phyloP scores from a whole-genome alignment of 106 monocot genomes.

The Hemerocallis citrina region DNA sequence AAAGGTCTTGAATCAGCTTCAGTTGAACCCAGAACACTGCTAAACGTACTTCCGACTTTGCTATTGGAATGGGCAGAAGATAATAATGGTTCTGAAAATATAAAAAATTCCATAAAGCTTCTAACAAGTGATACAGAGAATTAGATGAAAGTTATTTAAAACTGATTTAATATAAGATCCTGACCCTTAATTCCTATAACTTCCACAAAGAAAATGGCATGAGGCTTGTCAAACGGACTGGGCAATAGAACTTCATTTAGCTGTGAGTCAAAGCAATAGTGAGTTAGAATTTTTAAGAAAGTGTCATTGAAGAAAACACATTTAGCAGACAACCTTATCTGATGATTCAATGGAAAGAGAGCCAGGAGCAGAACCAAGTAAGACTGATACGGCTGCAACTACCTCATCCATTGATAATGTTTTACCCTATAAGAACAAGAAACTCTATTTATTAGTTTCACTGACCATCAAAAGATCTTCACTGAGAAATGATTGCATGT shows the following conservation, averaged over 20 bases:
- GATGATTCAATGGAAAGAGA: constrained; percentile 55
- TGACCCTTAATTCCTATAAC: constrained; percentile 55
- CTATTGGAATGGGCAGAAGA: neutral
- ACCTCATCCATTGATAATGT: constrained; percentile 51
- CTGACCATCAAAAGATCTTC: too few species aligned
- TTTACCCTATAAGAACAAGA: constrained; percentile 20
- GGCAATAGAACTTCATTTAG: constrained; percentile 62
- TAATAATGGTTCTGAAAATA: neutral
- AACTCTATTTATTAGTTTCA: neutral
- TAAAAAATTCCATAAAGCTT: neutral
- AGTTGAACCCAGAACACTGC: neutral
- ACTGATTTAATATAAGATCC: constrained; percentile 2
- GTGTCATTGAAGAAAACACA: neutral
- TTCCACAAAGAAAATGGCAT: constrained; percentile 64
- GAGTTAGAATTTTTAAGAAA: neutral
- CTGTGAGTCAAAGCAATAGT: constrained; percentile 19
- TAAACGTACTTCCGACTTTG: constrained; percentile 6
- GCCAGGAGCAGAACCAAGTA: constrained; percentile 79
- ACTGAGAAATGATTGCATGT: too few species aligned
- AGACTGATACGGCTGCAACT: constrained; percentile 54
- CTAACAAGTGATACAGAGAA: neutral
- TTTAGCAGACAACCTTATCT: constrained; percentile 41
- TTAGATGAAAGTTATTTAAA: neutral
- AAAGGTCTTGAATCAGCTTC: constrained; percentile 4
- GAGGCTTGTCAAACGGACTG: constrained; percentile 73